Conservation (phyloP, 1,139 yeast genomes). For the Saccharomycopsis hybrid region DNA sequence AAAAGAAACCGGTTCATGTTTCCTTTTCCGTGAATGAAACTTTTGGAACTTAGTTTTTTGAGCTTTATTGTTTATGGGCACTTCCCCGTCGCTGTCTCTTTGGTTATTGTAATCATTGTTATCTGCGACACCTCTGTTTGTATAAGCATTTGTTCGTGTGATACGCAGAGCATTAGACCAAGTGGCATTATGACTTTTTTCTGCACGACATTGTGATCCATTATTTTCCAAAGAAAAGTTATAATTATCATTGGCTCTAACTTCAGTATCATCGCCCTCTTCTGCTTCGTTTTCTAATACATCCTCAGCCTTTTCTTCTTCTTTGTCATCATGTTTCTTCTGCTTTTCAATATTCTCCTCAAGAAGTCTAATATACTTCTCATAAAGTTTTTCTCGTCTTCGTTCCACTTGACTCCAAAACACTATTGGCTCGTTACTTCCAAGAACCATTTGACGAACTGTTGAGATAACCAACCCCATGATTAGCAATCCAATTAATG, state of each 20-base stretch:
- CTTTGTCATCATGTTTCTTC: slow-evolving; percentile 25
- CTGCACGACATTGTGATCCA: background rate
- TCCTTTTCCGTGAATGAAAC: background rate
- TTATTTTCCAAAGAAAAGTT: background rate
- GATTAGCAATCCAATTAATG: slow-evolving; percentile 61
- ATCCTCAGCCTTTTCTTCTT: slow-evolving; percentile 21
- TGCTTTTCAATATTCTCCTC: slow-evolving; percentile 19
- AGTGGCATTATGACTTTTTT: too few relatives aligned
- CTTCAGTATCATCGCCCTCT: background rate
- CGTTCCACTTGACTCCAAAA: slow-evolving; percentile 56
- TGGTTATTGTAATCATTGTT: too few relatives aligned
- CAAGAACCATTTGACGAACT: slow-evolving; percentile 56
- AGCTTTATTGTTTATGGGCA: too few relatives aligned
- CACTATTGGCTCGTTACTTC: slow-evolving; percentile 54
- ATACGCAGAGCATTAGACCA: too few relatives aligned
- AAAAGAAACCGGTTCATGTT: too few relatives aligned
- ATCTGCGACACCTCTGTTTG: background rate
- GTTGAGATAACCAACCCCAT: slow-evolving; percentile 69
- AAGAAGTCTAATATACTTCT: slow-evolving; percentile 12
- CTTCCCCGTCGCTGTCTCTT: too few relatives aligned
- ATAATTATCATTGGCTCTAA: background rate
- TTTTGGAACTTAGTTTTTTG: too few relatives aligned
- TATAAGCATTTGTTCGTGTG: too few relatives aligned
- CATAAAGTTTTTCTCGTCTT: slow-evolving; percentile 26
- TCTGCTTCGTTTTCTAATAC: background rate